These are phyloP conservation scores for Rhodotorula sp. DNA, from an alignment of 1,284 basidiomycete genomes.

Conservation along the genomic window DNA sequence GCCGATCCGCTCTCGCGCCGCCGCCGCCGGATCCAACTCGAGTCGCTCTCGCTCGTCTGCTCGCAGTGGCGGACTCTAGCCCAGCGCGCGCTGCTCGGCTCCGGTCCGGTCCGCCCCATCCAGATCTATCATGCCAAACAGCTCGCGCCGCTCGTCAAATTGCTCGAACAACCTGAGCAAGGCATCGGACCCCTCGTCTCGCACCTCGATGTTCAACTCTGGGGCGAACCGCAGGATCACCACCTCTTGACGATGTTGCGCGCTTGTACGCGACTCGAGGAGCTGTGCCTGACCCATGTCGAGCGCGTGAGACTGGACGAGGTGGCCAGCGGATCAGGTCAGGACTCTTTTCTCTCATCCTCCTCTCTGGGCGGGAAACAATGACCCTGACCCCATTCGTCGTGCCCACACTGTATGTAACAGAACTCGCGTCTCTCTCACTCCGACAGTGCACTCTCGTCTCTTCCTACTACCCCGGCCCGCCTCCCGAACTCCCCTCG, in stretches of 20 bases:
- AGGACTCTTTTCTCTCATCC: background rate
- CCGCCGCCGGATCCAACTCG: background rate
- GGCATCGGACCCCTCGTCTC: background rate
- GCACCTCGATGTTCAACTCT: slow-evolving; percentile 5
- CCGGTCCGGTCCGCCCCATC: background rate
- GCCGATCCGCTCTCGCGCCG: background rate
- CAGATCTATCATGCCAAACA: background rate
- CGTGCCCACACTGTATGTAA: no score
- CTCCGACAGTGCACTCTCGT: slow-evolving; percentile 11
- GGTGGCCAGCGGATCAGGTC: background rate
- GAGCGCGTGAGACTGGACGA: slow-evolving; percentile 1
- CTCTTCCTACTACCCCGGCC: background rate
- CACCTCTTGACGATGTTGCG: background rate
- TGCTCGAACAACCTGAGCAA: background rate
- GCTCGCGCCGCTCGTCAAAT: background rate
- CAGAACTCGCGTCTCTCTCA: slow-evolving; percentile 3
- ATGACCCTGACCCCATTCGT: background rate
- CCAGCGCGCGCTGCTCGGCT: slow-evolving; percentile 1
- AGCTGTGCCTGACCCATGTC: background rate
- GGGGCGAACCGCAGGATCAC: slow-evolving; percentile 4
- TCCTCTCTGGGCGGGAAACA: no score
- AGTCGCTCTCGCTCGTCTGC: slow-evolving; percentile 9
- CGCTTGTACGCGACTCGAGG: background rate
- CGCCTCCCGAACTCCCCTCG: background rate
- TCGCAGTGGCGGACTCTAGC: background rate